Evolutionary conservation across 306 rosid species (phyloP).

Genomic region (Hippophae gyantsensis): DNA sequence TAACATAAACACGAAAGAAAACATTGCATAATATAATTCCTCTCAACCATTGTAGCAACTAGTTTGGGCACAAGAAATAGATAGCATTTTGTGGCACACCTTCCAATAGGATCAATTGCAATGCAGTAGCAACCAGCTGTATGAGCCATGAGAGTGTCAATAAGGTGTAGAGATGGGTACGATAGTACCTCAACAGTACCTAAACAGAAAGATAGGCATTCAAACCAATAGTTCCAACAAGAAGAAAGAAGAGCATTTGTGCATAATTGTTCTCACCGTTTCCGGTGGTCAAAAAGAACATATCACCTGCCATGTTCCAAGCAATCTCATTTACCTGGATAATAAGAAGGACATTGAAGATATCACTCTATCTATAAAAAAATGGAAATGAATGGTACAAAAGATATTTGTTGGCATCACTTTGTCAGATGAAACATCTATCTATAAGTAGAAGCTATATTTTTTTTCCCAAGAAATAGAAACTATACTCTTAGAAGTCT

Average conservation of each 20-base stretch:
- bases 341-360: slow-evolving; percentile 5
- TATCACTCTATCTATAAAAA: slow-evolving; percentile 4
- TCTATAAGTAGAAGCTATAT: not conserved
- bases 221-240: slow-evolving; percentile 1
- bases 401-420: not conserved
- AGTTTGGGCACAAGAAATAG: slow-evolving; percentile 6
- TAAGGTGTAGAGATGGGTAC: slow-evolving; percentile 80
- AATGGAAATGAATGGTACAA: not conserved
- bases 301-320: slow-evolving; percentile 92
- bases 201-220: slow-evolving; percentile 17
- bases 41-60: not conserved
- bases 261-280: slow-evolving; percentile 45
- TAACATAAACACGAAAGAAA: no score
- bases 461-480: not conserved
- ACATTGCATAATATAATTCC: no score
- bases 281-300: slow-evolving; percentile 89
- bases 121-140: slow-evolving; percentile 98
- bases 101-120: slow-evolving; percentile 90
- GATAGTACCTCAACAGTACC: slow-evolving; percentile 90
- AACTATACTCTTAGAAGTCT: no score
- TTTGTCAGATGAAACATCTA: slow-evolving; percentile 7
- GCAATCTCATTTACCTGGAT: slow-evolving; percentile 91
- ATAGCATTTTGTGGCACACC: slow-evolving; percentile 35
- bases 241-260: not conserved
- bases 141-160: slow-evolving; percentile 93